Base-by-base conservation (phyloP, 1,284 basidiomycete genomes). In the Dichomitus squalens region DNA sequence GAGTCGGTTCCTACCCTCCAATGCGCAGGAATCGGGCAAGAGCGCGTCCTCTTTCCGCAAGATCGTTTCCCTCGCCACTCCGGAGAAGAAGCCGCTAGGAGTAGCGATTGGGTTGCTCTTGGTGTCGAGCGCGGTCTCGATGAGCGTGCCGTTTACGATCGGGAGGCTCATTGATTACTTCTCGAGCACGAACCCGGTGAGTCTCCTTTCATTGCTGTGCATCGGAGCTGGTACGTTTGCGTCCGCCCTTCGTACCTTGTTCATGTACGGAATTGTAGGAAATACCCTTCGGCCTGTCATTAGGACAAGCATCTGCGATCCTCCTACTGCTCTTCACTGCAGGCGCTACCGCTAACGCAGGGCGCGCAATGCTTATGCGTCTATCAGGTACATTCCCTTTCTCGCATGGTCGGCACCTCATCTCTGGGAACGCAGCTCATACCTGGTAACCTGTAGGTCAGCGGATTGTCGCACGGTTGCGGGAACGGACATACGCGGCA, bases 101-200 rank as follows among this genome's bases (percentile, higher is more conserved):
- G 79, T 86, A 29, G 94, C 94, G 7, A 78, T 95, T 52, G 90
- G 77, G 1, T 72, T 88, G 43, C 75, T 90, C 14, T 68, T 90
- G 27, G 76, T 88, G 16, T 92, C 90, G 0, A 89, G 87, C 3
- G 74, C 83, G 3, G 93, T 99, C 12, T 92, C 94, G 8, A 92
- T 98, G 85, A 90, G 90, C 59, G 84, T 97, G 9, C 95, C 95
- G 0, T 85, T 96, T 66, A 93, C 93, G 0, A 88, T 96, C 65
- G 95, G 95, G 23, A 92, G 87, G 71, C 79, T 97, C 49, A 96
- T 97, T 60, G 95, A 96, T 74, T 95, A 92, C 73, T 97, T 96
- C 74, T 88, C 93, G 0, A 75, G 85, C 12, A 60, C 79, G 2
- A 80, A 82, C 67, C 86, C 88, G 33, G 92, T 93, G 68, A 66